Evolutionary conservation across 495 filamentous ascomycete species (phyloP), one percentile per base, ranked within the genome.

Genomic region (Penicillium arizonense): DNA sequence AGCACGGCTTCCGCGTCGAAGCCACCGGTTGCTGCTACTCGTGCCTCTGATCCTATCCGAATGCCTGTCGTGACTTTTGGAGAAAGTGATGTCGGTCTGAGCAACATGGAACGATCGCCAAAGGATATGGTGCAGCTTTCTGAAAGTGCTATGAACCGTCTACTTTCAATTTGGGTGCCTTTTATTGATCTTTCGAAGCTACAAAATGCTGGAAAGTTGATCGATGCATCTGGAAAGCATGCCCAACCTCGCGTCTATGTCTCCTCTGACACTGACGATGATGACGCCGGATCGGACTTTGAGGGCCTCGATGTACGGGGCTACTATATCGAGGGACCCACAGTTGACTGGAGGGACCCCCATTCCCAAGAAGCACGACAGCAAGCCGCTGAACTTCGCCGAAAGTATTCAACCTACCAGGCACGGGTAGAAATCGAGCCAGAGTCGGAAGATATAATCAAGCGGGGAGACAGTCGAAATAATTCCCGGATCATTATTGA

Each of bases 351-450:
- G 63, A 53, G 69, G 24, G 65, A 65, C 14, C 69, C 69, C 1
- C 67, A 70, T 20, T 70, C 67, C 6, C 64, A 70, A 35, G 61
- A 63, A 40, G 69, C 67, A 20, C 58, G 65, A 10, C 41, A 53
- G 3, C 56, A 64, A 3, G 63, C 64, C 16, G 59, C 69, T 13
- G 44, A 61, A 11, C 35, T 61, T 16, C 62, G 65, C 5, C 58
- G 49, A 12, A 47, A 50, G 32, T 74, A 72, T 24, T 69, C 73
- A 2, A 50, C 53, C 13, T 72, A 68, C 41, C 71, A 70, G 18
- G 68, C 74, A 4, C 58, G 57, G 7, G 72, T 77, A 9, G 72
- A 76, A 53, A 73, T 64, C 45, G 73, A 76, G 33, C 50, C 64
- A 4, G 74, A 77, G 16, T 52, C 62, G 2, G 55, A 60, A 24